Evolutionary conservation across 352 stramenopile species (phyloP), one percentile per base, ranked within the genome.

Genomic region (Bremia lactucae): DNA sequence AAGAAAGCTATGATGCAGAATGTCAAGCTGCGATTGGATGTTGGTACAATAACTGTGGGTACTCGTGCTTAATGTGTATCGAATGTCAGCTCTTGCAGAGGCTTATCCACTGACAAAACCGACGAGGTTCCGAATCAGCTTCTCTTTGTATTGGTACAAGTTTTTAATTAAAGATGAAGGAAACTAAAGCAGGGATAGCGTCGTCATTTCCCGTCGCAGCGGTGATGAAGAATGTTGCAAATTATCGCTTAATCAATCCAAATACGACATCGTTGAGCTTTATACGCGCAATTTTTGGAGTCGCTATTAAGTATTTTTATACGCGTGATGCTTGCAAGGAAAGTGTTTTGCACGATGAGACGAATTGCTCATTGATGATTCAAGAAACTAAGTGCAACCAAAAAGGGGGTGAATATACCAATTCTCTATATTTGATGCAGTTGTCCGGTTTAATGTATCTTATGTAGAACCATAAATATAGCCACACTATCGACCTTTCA

Each of bases 181-280:
- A 8, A 18, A 14, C 19, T 23, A 16, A 6, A 31, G 51, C 48
- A 16, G 37, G 35, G 13, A 13, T 37, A 5, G 42, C 39, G 6
- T 49, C 57, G 6, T 41, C 34, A 8, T 83, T 87, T 25, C 69
- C 73, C 2, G 60, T 90, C 35, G 58, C 43, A 1, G 58, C 78
- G 0, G 59, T 83, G 40, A 52, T 90, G 15, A 59, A 64, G 55
- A 87, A 87, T 59, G 80, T 87, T 11, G 62, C 66, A 1, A 57
- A 84, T 31, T 90, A 83, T 41, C 78, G 87, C 33, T 87, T 90
- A 39, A 83, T 90, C 59, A 86, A 87, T 53, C 84, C 74, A 7
- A 86, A 82, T 45, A 83, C 72, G 6, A 85, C 78, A 7, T 72
- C 72, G 10, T 42, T 90, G 13, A 74, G 78, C 16, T 90, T 85